Percentiles rank a stretch among this genome's conserved stretches.
Evolutionary conservation across 495 filamentous ascomycete genomes (phyloP).

Genomic region (Halenospora varia): DNA sequence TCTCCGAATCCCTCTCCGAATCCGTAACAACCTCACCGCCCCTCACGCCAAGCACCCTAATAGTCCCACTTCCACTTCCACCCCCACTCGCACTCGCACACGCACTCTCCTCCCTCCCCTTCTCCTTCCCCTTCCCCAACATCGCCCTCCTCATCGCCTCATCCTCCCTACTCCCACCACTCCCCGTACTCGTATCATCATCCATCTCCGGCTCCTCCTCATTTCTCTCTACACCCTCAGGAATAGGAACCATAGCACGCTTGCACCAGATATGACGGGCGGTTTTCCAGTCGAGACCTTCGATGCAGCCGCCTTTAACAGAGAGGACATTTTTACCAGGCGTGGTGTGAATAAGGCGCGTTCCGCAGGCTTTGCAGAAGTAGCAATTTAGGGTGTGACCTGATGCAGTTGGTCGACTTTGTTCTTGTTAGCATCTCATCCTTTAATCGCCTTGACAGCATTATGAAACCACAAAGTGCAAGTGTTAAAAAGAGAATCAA

Average conservation of each 20-base stretch:
- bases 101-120: neutral
- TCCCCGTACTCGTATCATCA: neutral
- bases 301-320: constrained; percentile 60
- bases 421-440: neutral
- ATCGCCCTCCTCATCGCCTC: neutral
- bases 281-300: constrained; percentile 49
- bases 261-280: constrained; percentile 62
- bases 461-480: neutral
- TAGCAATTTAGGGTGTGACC: constrained; percentile 47
- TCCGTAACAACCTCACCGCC: neutral
- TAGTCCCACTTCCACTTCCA: neutral
- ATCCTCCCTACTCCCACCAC: constrained; percentile 5
- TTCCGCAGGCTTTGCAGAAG: constrained; percentile 58
- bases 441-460: no score
- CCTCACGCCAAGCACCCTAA: no score
- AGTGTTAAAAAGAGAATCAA: no score
- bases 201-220: constrained; percentile 35
- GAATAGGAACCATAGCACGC: constrained; percentile 59
- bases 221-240: constrained; percentile 47
- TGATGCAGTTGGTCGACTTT: constrained; percentile 35
- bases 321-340: constrained; percentile 47
- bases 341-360: constrained; percentile 51
- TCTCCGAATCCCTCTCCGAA: neutral
- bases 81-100: neutral
- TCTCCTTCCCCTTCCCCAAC: neutral